phyloP scores from a whole-genome alignment of 108 stramenopile species.

The Cyclotella sp. region DNA sequence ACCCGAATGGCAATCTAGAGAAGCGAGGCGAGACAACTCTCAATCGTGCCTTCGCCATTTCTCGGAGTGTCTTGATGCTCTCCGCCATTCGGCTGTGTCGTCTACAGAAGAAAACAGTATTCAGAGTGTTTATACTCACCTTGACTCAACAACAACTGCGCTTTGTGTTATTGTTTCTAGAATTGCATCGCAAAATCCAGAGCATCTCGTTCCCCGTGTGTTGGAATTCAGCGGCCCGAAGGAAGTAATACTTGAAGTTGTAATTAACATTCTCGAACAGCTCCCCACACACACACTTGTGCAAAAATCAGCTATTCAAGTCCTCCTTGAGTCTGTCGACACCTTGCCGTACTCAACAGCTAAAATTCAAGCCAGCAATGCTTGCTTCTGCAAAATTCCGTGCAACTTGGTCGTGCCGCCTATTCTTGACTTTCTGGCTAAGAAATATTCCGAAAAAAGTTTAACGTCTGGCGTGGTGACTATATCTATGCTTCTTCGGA shows the following conservation, averaged over 20 bases:
- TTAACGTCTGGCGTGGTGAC: slow-evolving; percentile 6
- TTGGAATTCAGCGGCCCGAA: slow-evolving; percentile 13
- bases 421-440: slow-evolving; percentile 17
- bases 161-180: slow-evolving; percentile 22
- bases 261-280: slow-evolving; percentile 23
- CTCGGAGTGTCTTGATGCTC: slow-evolving; percentile 21
- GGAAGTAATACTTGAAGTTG: slow-evolving; percentile 18
- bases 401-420: slow-evolving; percentile 18
- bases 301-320: background rate
- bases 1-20: slow-evolving; percentile 15
- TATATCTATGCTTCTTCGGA: slow-evolving; percentile 23
- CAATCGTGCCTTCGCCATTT: background rate
- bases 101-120: background rate
- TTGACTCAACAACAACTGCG: slow-evolving; percentile 17
- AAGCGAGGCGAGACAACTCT: background rate
- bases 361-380: slow-evolving; percentile 16
- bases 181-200: slow-evolving; percentile 19
- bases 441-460: slow-evolving; percentile 9
- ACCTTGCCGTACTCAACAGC: slow-evolving; percentile 11
- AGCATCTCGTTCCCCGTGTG: slow-evolving; percentile 17
- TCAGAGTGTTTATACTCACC: background rate
- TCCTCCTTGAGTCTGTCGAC: slow-evolving; percentile 18
- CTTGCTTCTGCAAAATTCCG: slow-evolving; percentile 22
- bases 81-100: background rate
- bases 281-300: slow-evolving; percentile 21